These are phyloP conservation scores for Raffaelea ambrosiae DNA, from an alignment of 2,329 filamentous ascomycete species.

Conservation along the genomic window DNA sequence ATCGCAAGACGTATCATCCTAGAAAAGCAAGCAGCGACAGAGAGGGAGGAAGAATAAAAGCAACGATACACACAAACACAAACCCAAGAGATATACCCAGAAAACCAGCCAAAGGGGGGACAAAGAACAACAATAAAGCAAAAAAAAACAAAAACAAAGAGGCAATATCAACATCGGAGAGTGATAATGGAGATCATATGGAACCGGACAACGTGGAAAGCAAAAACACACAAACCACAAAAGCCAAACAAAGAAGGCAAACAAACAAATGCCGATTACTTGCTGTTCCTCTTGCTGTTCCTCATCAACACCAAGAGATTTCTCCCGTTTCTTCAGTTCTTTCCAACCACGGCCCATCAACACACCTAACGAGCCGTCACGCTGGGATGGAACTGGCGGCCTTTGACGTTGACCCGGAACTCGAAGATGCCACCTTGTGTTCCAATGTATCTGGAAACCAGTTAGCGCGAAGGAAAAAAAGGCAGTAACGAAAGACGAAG, in stretches of 20 bases:
- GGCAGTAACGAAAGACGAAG: conserved; percentile 6
- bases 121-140: not conserved
- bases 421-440: conserved; percentile 70
- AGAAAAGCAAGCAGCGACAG: too few species aligned
- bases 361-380: conserved; percentile 43
- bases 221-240: not conserved
- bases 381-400: conserved; percentile 50
- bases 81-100: not conserved
- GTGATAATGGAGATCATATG: too few species aligned
- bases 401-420: conserved; percentile 56
- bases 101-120: not conserved
- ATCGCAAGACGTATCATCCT: too few species aligned
- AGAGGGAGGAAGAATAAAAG: too few species aligned
- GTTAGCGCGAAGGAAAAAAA: conserved; percentile 7
- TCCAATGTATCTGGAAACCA: conserved; percentile 44
- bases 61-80: too few species aligned
- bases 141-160: not conserved
- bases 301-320: not conserved
- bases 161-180: too few species aligned
- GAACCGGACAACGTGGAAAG: too few species aligned
- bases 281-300: not conserved
- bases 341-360: too few species aligned
- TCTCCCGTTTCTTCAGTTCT: not conserved
- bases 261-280: not conserved
- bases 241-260: not conserved